phyloP scores from a whole-genome alignment of 352 stramenopile species.

The Elongisporangium anandrum region DNA sequence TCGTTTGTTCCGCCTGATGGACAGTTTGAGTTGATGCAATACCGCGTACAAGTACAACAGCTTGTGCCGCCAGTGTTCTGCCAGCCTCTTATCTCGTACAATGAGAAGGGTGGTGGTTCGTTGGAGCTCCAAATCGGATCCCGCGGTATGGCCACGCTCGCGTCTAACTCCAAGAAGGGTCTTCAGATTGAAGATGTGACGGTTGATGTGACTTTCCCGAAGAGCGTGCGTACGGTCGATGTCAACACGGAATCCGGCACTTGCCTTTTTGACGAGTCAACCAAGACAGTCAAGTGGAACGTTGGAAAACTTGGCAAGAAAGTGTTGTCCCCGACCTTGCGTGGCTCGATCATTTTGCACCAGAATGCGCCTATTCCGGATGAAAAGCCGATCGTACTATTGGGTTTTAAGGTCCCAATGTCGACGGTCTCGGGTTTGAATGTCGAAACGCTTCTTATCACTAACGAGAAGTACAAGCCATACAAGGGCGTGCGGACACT shows the following conservation, averaged over 20 bases:
- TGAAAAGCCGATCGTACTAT: constrained; percentile 92
- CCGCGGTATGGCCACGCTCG: constrained; percentile 71
- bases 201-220: constrained; percentile 95
- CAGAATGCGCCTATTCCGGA: constrained; percentile 75
- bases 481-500: constrained; percentile 98
- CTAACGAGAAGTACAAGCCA: constrained; percentile 96
- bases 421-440: constrained; percentile 94
- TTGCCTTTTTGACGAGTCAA: constrained; percentile 94
- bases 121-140: constrained; percentile 73
- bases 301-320: constrained; percentile 94
- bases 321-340: constrained; percentile 80
- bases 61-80: constrained; percentile 86
- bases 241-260: constrained; percentile 91
- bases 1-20: constrained; percentile 98
- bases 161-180: constrained; percentile 76
- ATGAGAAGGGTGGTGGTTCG: constrained; percentile 60
- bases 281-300: constrained; percentile 94
- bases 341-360: constrained; percentile 91
- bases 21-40: constrained; percentile 93
- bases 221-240: constrained; percentile 93
- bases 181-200: constrained; percentile 89
- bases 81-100: constrained; percentile 84
- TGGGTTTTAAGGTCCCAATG: constrained; percentile 96
- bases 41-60: constrained; percentile 79
- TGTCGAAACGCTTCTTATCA: constrained; percentile 93